These are phyloP conservation scores for Cornus kousa DNA, from an alignment of 148 eudicot genomes.

Conservation along the genomic window DNA sequence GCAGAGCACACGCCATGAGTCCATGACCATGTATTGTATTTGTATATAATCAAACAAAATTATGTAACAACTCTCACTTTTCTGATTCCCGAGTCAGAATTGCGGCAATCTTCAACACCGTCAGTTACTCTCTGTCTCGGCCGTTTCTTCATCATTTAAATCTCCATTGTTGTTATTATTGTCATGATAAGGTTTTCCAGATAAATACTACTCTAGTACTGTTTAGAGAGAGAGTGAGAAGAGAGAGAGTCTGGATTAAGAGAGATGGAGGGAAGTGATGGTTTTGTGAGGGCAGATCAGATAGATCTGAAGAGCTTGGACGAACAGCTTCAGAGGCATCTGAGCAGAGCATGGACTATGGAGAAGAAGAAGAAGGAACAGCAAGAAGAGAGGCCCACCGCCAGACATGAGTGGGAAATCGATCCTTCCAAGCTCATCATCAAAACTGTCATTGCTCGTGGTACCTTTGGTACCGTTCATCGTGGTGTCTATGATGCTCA, in stretches of 20 bases:
- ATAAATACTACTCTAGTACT: no score
- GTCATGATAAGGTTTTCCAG: background rate
- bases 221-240: background rate
- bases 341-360: slow-evolving; percentile 55
- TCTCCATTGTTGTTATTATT: background rate
- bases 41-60: background rate
- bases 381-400: slow-evolving; percentile 21
- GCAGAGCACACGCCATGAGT: background rate
- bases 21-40: background rate
- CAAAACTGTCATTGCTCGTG: slow-evolving; percentile 80
- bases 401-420: slow-evolving; percentile 76
- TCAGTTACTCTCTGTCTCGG: slow-evolving; percentile 14
- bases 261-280: slow-evolving; percentile 47
- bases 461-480: slow-evolving; percentile 90
- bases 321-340: slow-evolving; percentile 78
- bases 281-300: slow-evolving; percentile 84
- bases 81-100: background rate
- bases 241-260: background rate
- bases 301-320: slow-evolving; percentile 94
- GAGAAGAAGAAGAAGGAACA: slow-evolving; percentile 47
- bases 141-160: background rate
- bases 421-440: slow-evolving; percentile 76
- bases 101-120: slow-evolving; percentile 9
- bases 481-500: slow-evolving; percentile 77
- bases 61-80: background rate